Evolutionary conservation across 1,284 basidiomycete species (phyloP).

Genomic region (Apiotrichum sp.): DNA sequence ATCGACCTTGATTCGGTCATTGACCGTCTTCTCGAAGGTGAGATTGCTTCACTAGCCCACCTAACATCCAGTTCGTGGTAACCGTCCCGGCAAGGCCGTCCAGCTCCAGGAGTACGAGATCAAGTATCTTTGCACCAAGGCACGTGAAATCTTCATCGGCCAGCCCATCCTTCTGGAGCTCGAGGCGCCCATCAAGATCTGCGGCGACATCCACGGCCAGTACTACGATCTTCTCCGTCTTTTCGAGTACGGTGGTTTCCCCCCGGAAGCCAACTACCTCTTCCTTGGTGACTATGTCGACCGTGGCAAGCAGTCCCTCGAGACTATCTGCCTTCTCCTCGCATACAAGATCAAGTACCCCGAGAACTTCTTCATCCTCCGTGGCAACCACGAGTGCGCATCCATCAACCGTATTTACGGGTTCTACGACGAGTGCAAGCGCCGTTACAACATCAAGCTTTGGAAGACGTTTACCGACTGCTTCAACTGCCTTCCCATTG

Average conservation of each 20-base stretch:
- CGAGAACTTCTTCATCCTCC: conserved; percentile 59
- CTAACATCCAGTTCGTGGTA: conserved; percentile 52
- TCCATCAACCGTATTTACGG: conserved; percentile 58
- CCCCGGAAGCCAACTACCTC: conserved; percentile 58
- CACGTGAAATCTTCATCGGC: conserved; percentile 57
- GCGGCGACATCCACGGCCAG: conserved; percentile 58
- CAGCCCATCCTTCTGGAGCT: conserved; percentile 59
- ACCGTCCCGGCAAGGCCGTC: conserved; percentile 57
- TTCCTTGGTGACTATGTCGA: conserved; percentile 61
- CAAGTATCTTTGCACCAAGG: conserved; percentile 57
- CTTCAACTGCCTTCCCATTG: conserved; percentile 61
- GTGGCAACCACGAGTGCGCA: conserved; percentile 60
- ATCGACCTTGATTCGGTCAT: conserved; percentile 98
- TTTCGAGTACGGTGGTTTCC: conserved; percentile 59
- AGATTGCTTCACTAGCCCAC: neutral
- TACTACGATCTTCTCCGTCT: conserved; percentile 58
- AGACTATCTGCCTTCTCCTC: conserved; percentile 55
- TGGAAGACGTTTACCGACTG: conserved; percentile 63
- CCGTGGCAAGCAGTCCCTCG: conserved; percentile 57
- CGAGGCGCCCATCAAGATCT: conserved; percentile 60
- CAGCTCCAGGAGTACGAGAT: conserved; percentile 58
- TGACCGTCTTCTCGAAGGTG: conserved; percentile 92
- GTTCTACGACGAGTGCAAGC: conserved; percentile 61
- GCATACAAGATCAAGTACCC: conserved; percentile 60
- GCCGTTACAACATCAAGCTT: conserved; percentile 60